Conservation (phyloP, 805 yeast genomes). For the Starmerella scarabaei region DNA sequence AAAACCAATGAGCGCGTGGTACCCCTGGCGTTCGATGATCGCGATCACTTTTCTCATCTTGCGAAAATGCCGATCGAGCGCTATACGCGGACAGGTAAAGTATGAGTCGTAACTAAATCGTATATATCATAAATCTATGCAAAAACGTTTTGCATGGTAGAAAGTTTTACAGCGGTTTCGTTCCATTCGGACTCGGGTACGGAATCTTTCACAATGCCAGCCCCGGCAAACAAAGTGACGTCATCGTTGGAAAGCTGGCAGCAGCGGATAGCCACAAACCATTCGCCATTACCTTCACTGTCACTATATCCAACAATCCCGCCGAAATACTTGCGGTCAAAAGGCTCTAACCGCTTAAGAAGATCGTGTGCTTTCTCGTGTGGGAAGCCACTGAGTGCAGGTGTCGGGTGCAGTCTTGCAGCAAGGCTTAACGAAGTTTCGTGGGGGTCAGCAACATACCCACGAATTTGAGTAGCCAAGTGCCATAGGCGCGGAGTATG, state of each 20-base stretch:
- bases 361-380: conserved; percentile 7
- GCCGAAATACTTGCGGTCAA: conserved; percentile 15
- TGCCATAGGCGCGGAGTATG: conserved; percentile 12
- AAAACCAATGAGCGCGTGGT: no score
- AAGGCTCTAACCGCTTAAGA: conserved; percentile 8
- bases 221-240: conserved; percentile 13
- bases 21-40: no score
- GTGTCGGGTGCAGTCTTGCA: conserved; percentile 12
- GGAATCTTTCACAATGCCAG: conserved; percentile 14
- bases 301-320: conserved; percentile 15
- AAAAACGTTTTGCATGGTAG: conserved; percentile 9
- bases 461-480: conserved; percentile 8
- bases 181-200: conserved; percentile 15
- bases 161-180: conserved; percentile 12
- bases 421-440: conserved; percentile 9
- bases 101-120: no score
- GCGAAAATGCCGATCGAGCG: no score
- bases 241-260: conserved; percentile 1
- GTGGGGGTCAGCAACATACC: not conserved
- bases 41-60: no score
- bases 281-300: conserved; percentile 13
- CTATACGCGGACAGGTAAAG: no score
- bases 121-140: no score
- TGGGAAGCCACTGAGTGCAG: conserved; percentile 15
- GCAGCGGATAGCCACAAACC: conserved; percentile 14